Percentiles rank a stretch among this genome's conserved stretches.
Evolutionary conservation across 176 grass and related monocot species (phyloP).

Genomic region (Carex parvula): DNA sequence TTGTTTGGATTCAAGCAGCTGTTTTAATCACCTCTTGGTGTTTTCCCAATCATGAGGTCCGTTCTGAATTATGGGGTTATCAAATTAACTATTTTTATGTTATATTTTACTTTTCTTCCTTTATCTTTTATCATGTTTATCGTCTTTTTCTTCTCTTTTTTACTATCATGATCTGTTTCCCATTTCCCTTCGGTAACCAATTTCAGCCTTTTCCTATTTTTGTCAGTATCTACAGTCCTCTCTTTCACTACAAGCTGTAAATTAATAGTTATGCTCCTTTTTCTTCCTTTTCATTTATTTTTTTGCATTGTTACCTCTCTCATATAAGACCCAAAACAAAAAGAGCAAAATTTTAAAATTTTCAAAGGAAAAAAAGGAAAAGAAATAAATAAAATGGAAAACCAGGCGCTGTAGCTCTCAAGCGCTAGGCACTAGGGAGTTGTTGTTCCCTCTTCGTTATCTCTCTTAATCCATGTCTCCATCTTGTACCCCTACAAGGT

Average conservation of each 20-base stretch:
- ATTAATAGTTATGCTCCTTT: not conserved
- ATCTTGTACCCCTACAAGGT: constrained; percentile 24
- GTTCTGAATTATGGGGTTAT: constrained; percentile 37
- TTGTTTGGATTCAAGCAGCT: constrained; percentile 29
- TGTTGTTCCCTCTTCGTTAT: constrained; percentile 26
- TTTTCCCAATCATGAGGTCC: constrained; percentile 23
- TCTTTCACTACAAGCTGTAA: constrained; percentile 20
- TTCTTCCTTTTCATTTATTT: not conserved
- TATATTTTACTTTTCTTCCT: constrained; percentile 13
- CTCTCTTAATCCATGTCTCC: constrained; percentile 4
- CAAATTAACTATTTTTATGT: constrained; percentile 42
- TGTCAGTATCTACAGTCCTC: constrained; percentile 44
- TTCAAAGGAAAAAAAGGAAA: not conserved
- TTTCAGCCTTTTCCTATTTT: constrained; percentile 69
- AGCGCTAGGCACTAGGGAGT: not conserved
- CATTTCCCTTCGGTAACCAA: constrained; percentile 30
- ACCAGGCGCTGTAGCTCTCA: not conserved
- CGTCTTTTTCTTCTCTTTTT: not conserved
- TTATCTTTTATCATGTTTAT: constrained; percentile 7
- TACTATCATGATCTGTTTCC: not conserved
- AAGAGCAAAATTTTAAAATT: not conserved
- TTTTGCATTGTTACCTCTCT: not conserved
- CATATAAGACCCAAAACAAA: not conserved
- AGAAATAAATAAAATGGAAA: not conserved
- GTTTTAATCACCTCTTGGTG: constrained; percentile 29